Base-by-base conservation (phyloP, 805 yeast species). In the Ogataea nonfermentans region DNA sequence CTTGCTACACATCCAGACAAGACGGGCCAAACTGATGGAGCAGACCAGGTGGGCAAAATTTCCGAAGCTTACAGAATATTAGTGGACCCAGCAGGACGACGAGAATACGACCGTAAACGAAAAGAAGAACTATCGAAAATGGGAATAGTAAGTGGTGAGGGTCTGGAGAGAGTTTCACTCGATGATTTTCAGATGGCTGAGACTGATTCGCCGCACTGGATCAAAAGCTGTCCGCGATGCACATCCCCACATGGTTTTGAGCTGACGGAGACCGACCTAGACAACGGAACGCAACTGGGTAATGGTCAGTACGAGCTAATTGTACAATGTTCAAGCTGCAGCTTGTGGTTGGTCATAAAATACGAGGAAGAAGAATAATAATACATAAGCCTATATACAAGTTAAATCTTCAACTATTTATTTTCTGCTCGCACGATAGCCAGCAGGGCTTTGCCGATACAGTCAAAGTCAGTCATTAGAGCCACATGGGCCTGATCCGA, bases 1-100 rank as follows among this genome's bases (percentile, higher is more conserved):
- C 65, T 91, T 2, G 54, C 59, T 3, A 59, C 74, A 2, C 98
- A 91, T 59, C 98, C 98, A 1, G 98, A 91, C 57, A 90, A 89
- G 22, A 27, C 29, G 3, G 35, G 27, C 12, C 9, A 16, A 26
- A 4, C 15, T 3, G 19, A 17, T 28, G 17, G 43, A 29, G 23
- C 33, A 9, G 24, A 45, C 48, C 7, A 65, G 15, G 33, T 39
- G 19, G 40, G 74, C 41, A 61, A 62, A 16, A 69, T 89, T 22
- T 74, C 82, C 49, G 62, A 59, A 15, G 96, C 97, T 0, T 89
- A 84, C 51, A 53, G 62, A n/a, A 66, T 71, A 0, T 62, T 89
- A 6, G 57, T 69, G 0, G 72, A 78, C 47, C 54, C 65, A 0
- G 49, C 37, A 3, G 28, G 44, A 2, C 65, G 84, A 26, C 29